These are phyloP conservation scores for Anthoceros angustus DNA, from an alignment of 225 moss, liverwort and hornwort species.

Conservation along the genomic window DNA sequence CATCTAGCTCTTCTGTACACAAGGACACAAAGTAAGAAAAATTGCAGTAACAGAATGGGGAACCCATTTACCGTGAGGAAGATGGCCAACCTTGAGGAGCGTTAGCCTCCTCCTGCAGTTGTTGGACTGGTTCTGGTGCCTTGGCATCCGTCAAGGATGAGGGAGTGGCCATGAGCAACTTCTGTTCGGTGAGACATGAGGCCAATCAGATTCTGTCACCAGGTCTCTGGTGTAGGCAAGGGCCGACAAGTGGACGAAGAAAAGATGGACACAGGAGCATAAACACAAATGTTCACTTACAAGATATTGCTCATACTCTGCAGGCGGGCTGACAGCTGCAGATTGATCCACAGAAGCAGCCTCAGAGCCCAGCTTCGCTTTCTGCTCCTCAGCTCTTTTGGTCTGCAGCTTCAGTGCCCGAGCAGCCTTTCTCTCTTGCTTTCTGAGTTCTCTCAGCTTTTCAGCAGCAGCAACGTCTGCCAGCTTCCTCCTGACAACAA, in stretches of 20 bases:
- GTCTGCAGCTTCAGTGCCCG: slow-evolving; percentile 1
- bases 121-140: too few species aligned
- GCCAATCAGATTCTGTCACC: too few species aligned
- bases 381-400: not conserved
- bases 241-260: not conserved
- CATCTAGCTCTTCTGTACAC: too few species aligned
- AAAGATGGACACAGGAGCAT: not conserved
- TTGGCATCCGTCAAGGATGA: too few species aligned
- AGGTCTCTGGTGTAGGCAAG: not conserved
- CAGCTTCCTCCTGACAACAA: not conserved
- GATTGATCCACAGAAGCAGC: not conserved
- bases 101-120: too few species aligned
- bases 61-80: too few species aligned
- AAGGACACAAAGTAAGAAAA: not conserved
- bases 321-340: not conserved
- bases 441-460: not conserved
- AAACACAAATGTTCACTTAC: not conserved
- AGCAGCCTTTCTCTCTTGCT: slow-evolving; percentile 3
- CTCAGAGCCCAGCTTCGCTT: not conserved
- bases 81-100: too few species aligned
- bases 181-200: not conserved
- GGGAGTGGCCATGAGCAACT: not conserved
- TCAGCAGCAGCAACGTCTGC: not conserved
- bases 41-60: not conserved
- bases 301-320: not conserved